These are phyloP conservation scores for Salinomyces thailandicus DNA, from an alignment of 2,329 filamentous ascomycete genomes.

Conservation along the genomic window DNA sequence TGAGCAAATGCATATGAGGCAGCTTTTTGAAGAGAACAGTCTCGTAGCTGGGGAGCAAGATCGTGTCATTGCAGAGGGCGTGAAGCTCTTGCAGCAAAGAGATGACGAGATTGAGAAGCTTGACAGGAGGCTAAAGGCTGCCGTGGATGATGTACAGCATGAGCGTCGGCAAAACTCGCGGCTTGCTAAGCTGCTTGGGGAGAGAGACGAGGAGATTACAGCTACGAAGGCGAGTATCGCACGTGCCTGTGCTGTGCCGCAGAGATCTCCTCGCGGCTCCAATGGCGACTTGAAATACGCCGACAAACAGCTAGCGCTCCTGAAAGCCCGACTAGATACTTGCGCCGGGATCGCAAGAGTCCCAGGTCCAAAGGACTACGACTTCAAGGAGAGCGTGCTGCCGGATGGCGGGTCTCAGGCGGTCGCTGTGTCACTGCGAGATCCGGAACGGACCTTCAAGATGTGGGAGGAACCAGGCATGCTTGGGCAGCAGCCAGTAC, in stretches of 20 bases:
- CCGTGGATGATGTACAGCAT: conserved; percentile 10
- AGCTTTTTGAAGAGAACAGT: conserved; percentile 19
- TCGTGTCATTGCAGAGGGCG: conserved; percentile 16
- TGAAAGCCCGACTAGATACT: conserved; percentile 1
- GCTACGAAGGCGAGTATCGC: conserved; percentile 8
- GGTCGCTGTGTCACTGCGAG: not conserved
- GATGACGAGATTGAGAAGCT: conserved; percentile 15
- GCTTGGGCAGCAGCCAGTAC: not conserved
- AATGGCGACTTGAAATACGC: conserved; percentile 2
- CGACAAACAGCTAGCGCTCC: conserved; percentile 2
- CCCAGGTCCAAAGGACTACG: conserved; percentile 1
- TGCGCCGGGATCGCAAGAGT: conserved; percentile 1
- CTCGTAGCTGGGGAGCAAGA: conserved; percentile 16
- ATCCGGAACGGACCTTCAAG: not conserved
- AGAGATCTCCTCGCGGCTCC: not conserved
- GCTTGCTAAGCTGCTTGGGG: conserved; percentile 10
- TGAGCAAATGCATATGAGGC: conserved; percentile 6
- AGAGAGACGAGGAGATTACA: conserved; percentile 5
- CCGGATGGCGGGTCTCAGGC: not conserved
- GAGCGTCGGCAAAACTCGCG: conserved; percentile 8
- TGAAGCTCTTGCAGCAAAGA: conserved; percentile 12
- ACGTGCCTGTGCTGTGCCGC: not conserved
- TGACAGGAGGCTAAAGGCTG: conserved; percentile 7
- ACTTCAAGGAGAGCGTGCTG: not conserved
- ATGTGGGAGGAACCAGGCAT: conserved; percentile 1